Evolutionary conservation across 495 filamentous ascomycete genomes (phyloP).

Genomic region (Aspergillus incahuasiensis): DNA sequence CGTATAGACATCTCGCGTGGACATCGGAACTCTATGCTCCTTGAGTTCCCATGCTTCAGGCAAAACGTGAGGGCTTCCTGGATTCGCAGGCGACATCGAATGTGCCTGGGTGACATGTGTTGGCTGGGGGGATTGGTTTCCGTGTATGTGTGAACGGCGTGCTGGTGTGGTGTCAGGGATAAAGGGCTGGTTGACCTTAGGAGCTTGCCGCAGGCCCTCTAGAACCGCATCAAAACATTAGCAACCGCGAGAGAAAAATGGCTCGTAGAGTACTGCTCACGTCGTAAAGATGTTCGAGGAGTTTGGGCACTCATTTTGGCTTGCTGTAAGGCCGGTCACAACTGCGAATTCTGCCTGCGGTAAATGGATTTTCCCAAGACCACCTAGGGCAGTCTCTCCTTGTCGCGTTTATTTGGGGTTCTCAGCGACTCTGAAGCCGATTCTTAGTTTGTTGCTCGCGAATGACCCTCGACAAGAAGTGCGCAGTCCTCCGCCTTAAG

Average conservation of each 20-base stretch:
- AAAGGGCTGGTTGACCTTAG: constrained; percentile 45
- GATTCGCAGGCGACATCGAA: constrained; percentile 29
- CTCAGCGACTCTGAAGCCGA: neutral
- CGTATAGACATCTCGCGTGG: constrained; percentile 39
- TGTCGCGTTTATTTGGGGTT: constrained; percentile 2
- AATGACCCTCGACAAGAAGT: neutral
- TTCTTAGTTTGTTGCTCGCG: neutral
- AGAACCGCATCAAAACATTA: constrained; percentile 16
- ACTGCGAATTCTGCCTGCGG: neutral
- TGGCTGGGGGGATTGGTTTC: constrained; percentile 34
- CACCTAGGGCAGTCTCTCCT: neutral
- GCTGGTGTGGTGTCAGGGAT: constrained; percentile 41
- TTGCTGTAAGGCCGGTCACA: neutral
- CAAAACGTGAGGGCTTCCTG: constrained; percentile 25
- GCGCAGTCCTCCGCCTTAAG: neutral
- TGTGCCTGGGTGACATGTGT: constrained; percentile 21
- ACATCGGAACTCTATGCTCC: constrained; percentile 37
- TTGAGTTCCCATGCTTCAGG: constrained; percentile 39
- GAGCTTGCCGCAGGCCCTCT: constrained; percentile 47
- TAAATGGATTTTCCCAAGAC: neutral
- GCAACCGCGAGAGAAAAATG: neutral
- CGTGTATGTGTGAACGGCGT: constrained; percentile 35
- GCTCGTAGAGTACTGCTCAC: no score
- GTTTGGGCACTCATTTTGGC: constrained; percentile 24
- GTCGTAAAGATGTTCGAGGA: constrained; percentile 27